Percentiles rank a stretch among this genome's conserved stretches.
Conservation (phyloP, 2,329 filamentous ascomycete genomes). For the Fusarium pseudocircinatum region DNA sequence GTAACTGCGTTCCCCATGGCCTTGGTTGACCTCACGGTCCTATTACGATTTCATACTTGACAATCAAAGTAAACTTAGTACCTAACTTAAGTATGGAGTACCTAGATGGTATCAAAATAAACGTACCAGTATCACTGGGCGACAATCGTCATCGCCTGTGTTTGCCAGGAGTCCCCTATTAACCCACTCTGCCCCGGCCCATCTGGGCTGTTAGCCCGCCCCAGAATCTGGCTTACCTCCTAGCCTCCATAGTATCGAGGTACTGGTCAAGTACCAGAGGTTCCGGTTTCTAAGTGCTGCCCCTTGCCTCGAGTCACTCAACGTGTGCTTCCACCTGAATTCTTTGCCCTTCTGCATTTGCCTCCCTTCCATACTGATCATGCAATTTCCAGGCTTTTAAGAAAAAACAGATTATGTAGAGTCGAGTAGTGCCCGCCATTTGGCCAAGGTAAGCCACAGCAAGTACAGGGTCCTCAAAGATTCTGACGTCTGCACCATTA, state of each 20-base stretch:
- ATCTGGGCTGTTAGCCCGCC: slow-evolving; percentile 18
- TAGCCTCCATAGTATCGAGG: background rate
- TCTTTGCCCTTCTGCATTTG: slow-evolving; percentile 26
- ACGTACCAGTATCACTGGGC: background rate
- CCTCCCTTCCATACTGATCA: background rate
- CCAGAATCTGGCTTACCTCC: slow-evolving; percentile 15
- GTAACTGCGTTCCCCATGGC: background rate
- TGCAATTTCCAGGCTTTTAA: slow-evolving; percentile 9
- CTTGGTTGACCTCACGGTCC: background rate
- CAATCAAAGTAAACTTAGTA: background rate
- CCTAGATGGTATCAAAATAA: background rate
- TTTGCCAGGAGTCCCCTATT: slow-evolving; percentile 7
- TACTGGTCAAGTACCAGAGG: slow-evolving; percentile 21
- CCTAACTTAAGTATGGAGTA: background rate
- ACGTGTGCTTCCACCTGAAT: slow-evolving; percentile 5
- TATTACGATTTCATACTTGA: background rate
- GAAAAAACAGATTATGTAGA: slow-evolving; percentile 3
- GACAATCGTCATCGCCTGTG: slow-evolving; percentile 12
- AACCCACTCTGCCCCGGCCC: slow-evolving; percentile 5
- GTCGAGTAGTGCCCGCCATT: slow-evolving; percentile 2
- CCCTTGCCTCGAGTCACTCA: slow-evolving; percentile 2
- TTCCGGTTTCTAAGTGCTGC: slow-evolving; percentile 5
- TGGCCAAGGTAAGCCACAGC: background rate
- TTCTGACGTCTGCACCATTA: slow-evolving; percentile 14
- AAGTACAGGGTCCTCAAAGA: background rate